Conservation (phyloP, 805 yeast genomes). For the Ogataea pignaliae region DNA sequence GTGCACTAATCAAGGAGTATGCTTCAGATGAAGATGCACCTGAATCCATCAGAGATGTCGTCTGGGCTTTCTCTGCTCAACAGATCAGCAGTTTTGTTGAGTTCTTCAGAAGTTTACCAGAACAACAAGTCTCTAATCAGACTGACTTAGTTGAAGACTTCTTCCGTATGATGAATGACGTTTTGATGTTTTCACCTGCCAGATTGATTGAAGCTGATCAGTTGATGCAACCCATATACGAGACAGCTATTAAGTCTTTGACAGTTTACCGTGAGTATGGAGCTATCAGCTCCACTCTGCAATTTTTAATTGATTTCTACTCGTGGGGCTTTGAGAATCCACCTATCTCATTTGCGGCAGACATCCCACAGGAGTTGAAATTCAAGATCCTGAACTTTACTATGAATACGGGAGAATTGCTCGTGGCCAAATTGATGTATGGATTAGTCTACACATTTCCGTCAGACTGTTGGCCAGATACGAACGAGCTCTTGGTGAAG, state of each 20-base stretch:
- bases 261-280: slow-evolving; percentile 58
- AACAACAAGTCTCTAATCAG: slow-evolving; percentile 25
- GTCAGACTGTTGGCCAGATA: slow-evolving; percentile 63
- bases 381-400: slow-evolving; percentile 44
- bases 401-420: slow-evolving; percentile 50
- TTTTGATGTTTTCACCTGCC: slow-evolving; percentile 69
- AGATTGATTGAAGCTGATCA: slow-evolving; percentile 43
- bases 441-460: slow-evolving; percentile 75
- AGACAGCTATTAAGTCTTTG: slow-evolving; percentile 54
- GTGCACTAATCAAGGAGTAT: slow-evolving; percentile 70
- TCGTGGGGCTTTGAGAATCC: slow-evolving; percentile 83
- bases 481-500: slow-evolving; percentile 68
- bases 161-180: slow-evolving; percentile 72
- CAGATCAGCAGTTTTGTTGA: slow-evolving; percentile 59
- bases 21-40: slow-evolving; percentile 44
- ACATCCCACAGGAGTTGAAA: slow-evolving; percentile 50
- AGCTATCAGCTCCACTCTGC: slow-evolving; percentile 64
- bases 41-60: slow-evolving; percentile 46
- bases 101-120: slow-evolving; percentile 29
- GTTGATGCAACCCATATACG: slow-evolving; percentile 47
- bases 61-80: slow-evolving; percentile 69
- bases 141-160: slow-evolving; percentile 85
- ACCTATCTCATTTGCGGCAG: slow-evolving; percentile 65
- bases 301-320: slow-evolving; percentile 73
- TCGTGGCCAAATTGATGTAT: slow-evolving; percentile 49